Conservation (phyloP, 2,329 filamentous ascomycete genomes). For the Neocatenulostroma microsporum region DNA sequence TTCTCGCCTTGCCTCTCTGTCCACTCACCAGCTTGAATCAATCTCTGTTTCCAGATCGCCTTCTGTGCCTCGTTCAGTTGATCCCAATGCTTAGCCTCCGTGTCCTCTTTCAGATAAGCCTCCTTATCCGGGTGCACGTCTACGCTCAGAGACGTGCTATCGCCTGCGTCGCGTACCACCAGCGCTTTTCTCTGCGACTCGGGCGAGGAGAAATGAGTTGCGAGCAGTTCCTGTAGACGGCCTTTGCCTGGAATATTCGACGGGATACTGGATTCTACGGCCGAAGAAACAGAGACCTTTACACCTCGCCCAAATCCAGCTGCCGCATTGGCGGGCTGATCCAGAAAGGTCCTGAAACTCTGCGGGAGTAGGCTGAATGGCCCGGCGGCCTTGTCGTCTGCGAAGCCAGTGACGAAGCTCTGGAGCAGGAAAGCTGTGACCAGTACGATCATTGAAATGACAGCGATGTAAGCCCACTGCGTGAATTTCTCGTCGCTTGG, state of each 20-base stretch:
- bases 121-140: constrained; percentile 31
- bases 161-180: constrained; percentile 29
- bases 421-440: constrained; percentile 57
- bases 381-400: constrained; percentile 28
- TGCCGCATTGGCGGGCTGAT: constrained; percentile 14
- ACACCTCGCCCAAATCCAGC: not conserved
- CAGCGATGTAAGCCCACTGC: constrained; percentile 47
- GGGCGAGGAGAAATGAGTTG: constrained; percentile 1
- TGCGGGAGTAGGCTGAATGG: constrained; percentile 50
- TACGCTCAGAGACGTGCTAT: constrained; percentile 30
- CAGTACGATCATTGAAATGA: constrained; percentile 55
- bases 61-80: constrained; percentile 58
- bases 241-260: constrained; percentile 2
- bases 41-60: constrained; percentile 59
- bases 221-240: constrained; percentile 6
- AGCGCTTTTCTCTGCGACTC: constrained; percentile 29
- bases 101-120: constrained; percentile 37
- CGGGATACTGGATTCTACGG: constrained; percentile 5
- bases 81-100: constrained; percentile 58
- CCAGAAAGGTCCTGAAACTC: constrained; percentile 32
- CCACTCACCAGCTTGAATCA: constrained; percentile 69
- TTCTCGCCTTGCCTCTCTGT: constrained; percentile 68
- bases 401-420: constrained; percentile 47
- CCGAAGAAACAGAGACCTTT: constrained; percentile 1
- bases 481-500: constrained; percentile 46